Evolutionary conservation across 371 early-diverging fungal genomes (phyloP).

Genomic region (Mucor circinelloides): DNA sequence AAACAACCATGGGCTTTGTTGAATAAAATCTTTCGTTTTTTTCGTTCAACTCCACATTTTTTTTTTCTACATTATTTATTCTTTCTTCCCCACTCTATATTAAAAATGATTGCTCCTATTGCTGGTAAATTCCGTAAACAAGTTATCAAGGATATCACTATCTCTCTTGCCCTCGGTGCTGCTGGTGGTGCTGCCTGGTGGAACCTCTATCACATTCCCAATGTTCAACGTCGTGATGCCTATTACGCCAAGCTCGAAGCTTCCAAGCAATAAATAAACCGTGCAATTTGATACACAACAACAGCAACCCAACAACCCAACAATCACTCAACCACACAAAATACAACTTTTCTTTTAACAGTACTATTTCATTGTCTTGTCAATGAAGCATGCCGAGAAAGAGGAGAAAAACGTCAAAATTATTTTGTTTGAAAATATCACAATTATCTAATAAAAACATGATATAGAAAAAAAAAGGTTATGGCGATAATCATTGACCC

Average conservation of each 20-base stretch:
- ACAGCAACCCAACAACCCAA: slow-evolving; percentile 4
- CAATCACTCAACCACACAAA: neutral
- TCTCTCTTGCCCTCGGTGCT: slow-evolving; percentile 43
- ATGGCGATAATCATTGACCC: too few species aligned
- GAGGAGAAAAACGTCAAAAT: neutral
- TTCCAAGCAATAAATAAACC: slow-evolving; percentile 38
- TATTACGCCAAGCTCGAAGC: slow-evolving; percentile 57
- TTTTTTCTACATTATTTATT: slow-evolving; percentile 2
- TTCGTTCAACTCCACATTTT: neutral
- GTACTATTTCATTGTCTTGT: neutral
- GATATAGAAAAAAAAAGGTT: neutral
- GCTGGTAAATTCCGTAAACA: slow-evolving; percentile 53
- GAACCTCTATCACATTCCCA: slow-evolving; percentile 47
- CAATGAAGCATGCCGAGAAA: neutral
- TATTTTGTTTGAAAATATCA: neutral
- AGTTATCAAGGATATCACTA: slow-evolving; percentile 43
- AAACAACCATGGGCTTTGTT: neutral
- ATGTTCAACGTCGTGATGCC: slow-evolving; percentile 40
- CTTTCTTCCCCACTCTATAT: slow-evolving; percentile 6
- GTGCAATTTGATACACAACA: neutral
- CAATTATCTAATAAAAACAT: neutral
- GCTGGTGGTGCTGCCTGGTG: slow-evolving; percentile 51
- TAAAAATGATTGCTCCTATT: slow-evolving; percentile 53
- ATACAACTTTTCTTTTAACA: neutral
- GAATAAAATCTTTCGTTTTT: slow-evolving; percentile 1